Conservation (phyloP, 345 rosid genomes). For the Rhodamnia argentea region DNA sequence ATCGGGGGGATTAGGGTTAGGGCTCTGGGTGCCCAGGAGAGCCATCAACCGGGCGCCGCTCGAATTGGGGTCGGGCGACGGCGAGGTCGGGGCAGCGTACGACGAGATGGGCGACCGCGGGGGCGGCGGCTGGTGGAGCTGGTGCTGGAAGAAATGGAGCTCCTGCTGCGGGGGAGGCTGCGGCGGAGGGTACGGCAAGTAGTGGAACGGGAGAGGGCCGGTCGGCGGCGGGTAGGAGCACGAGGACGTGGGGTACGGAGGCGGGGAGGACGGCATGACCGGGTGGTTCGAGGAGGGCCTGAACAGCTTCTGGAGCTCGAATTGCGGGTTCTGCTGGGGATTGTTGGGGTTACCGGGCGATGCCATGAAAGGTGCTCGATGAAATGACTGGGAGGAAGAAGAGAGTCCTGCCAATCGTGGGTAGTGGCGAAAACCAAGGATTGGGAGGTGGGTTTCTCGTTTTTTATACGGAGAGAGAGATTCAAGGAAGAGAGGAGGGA, state of each 20-base stretch:
- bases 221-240: slow-evolving; percentile 36
- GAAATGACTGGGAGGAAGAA: neutral
- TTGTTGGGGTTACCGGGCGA: neutral
- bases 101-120: neutral
- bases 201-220: slow-evolving; percentile 17
- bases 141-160: neutral
- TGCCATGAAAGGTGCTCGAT: slow-evolving; percentile 3
- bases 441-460: neutral
- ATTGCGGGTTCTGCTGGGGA: neutral
- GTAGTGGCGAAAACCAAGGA: neutral
- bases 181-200: slow-evolving; percentile 19
- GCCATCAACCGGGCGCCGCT: slow-evolving; percentile 19
- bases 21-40: slow-evolving; percentile 14
- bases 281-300: slow-evolving; percentile 3
- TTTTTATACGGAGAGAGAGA: neutral
- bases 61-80: slow-evolving; percentile 1
- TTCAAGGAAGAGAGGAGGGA: neutral
- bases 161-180: slow-evolving; percentile 15
- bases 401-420: neutral
- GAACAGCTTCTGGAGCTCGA: neutral
- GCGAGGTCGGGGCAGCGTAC: slow-evolving; percentile 1
- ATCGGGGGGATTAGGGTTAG: slow-evolving; percentile 8
- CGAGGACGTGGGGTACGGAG: slow-evolving; percentile 11
- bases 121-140: slow-evolving; percentile 6
- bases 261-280: slow-evolving; percentile 6